A percentile compares a stretch with the other conserved stretches of the same genome.
Evolutionary conservation across 352 stramenopile genomes (phyloP).

Genomic region (Peronospora tabacina): DNA sequence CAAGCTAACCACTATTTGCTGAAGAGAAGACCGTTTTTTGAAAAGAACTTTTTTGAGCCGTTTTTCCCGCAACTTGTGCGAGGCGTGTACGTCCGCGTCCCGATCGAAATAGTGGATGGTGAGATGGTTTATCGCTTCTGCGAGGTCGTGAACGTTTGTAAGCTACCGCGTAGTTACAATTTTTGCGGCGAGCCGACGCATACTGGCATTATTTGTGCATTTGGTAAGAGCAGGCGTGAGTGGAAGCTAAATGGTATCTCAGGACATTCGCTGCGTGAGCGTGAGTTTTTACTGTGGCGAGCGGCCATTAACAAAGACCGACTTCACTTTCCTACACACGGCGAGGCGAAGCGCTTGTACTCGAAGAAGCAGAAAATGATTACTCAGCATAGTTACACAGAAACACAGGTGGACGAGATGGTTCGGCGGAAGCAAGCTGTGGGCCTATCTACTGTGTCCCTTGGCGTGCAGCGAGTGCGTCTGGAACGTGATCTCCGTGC

Average conservation of each 20-base stretch:
- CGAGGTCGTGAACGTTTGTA: slow-evolving; percentile 61
- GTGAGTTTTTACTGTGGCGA: slow-evolving; percentile 77
- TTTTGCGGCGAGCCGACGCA: slow-evolving; percentile 69
- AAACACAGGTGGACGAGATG: slow-evolving; percentile 75
- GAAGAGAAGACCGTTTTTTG: slow-evolving; percentile 65
- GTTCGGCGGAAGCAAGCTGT: slow-evolving; percentile 64
- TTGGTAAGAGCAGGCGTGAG: slow-evolving; percentile 68
- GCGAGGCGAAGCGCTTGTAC: slow-evolving; percentile 55
- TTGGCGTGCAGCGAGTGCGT: slow-evolving; percentile 70
- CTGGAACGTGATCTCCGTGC: slow-evolving; percentile 71
- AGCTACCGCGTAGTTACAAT: slow-evolving; percentile 47
- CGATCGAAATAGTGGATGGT: slow-evolving; percentile 60
- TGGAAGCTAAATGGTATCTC: slow-evolving; percentile 72
- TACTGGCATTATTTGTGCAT: slow-evolving; percentile 65
- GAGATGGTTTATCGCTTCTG: slow-evolving; percentile 84
- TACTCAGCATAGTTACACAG: slow-evolving; percentile 69
- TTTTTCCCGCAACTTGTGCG: slow-evolving; percentile 76
- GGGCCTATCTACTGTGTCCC: slow-evolving; percentile 51
- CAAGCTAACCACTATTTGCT: slow-evolving; percentile 77
- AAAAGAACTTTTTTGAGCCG: slow-evolving; percentile 84
- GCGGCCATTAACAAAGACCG: slow-evolving; percentile 74
- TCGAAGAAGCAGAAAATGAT: slow-evolving; percentile 59
- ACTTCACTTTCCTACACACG: slow-evolving; percentile 62
- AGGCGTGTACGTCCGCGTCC: slow-evolving; percentile 65
- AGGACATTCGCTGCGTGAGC: slow-evolving; percentile 61